Conservation (phyloP, 768 basidiomycete species). For the Pisolithus marmoratus region DNA sequence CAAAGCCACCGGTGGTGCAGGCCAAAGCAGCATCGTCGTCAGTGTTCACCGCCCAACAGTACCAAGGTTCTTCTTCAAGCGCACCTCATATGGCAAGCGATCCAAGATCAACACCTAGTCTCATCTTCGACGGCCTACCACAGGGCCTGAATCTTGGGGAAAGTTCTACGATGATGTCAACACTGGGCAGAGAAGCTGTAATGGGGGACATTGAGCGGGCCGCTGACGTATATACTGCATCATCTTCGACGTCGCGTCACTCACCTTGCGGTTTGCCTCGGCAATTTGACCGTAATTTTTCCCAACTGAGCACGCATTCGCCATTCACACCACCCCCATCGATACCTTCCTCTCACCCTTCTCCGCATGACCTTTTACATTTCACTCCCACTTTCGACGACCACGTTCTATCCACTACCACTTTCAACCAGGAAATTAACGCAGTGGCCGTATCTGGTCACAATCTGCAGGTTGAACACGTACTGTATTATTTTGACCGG, state of each 20-base stretch:
- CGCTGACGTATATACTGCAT: conserved; percentile 13
- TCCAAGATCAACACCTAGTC: conserved; percentile 10
- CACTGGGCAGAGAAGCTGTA: conserved; percentile 21
- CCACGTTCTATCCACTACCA: conserved; percentile 25
- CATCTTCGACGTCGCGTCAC: conserved; percentile 17
- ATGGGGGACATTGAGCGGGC: not conserved
- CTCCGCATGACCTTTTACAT: conserved; percentile 27
- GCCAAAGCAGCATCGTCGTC: conserved; percentile 26
- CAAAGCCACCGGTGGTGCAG: conserved; percentile 51
- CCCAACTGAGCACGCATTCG: conserved; percentile 25
- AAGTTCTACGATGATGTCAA: conserved; percentile 21
- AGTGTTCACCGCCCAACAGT: conserved; percentile 30
- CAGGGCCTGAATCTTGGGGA: conserved; percentile 14
- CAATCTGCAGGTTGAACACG: conserved; percentile 49
- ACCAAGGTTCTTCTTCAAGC: conserved; percentile 16
- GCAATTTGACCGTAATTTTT: conserved; percentile 23
- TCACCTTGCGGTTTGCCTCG: conserved; percentile 26
- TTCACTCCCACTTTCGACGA: conserved; percentile 33
- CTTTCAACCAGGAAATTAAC: conserved; percentile 16
- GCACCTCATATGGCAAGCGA: conserved; percentile 18
- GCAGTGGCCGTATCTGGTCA: conserved; percentile 29
- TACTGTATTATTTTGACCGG: conserved; percentile 71
- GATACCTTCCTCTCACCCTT: conserved; percentile 29
- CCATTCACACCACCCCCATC: conserved; percentile 31
- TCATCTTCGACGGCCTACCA: conserved; percentile 17